phyloP scores from a whole-genome alignment of 176 grass and related monocot species.

The Triticum timopheevii region DNA sequence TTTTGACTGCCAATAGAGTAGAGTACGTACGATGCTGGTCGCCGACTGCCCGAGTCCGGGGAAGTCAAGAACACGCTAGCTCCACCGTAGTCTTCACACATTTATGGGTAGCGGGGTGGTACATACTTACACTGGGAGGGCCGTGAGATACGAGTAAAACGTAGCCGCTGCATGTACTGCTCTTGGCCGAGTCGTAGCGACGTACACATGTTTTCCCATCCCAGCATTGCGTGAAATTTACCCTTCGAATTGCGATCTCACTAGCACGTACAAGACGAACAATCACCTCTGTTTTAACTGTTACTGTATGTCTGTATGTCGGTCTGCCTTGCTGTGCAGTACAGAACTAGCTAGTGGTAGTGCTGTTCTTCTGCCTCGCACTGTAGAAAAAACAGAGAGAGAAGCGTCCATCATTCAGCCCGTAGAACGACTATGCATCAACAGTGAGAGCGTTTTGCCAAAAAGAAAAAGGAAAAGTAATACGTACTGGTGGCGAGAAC shows the following conservation, averaged over 20 bases:
- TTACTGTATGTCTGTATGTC: too few relatives aligned
- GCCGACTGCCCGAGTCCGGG: neutral
- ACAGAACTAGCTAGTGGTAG: neutral
- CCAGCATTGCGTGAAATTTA: neutral
- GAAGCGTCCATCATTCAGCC: neutral
- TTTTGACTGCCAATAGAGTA: constrained; percentile 33
- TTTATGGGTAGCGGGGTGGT: constrained; percentile 24
- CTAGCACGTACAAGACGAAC: neutral
- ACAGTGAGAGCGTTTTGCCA: neutral
- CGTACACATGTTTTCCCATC: neutral
- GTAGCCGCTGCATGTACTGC: neutral
- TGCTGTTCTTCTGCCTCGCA: neutral
- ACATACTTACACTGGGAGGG: neutral
- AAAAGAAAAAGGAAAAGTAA: neutral
- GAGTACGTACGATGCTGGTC: neutral
- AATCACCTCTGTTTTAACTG: neutral
- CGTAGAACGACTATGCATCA: neutral
- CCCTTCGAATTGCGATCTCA: neutral
- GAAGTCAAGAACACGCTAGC: constrained; percentile 22
- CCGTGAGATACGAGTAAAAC: neutral
- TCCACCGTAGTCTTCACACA: constrained; percentile 26
- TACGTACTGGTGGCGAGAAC: neutral
- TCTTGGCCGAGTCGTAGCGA: neutral
- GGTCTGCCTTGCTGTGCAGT: neutral
- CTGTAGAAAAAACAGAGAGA: neutral